phyloP scores from a whole-genome alignment of 257 asterid species.

The Petunia secreta region DNA sequence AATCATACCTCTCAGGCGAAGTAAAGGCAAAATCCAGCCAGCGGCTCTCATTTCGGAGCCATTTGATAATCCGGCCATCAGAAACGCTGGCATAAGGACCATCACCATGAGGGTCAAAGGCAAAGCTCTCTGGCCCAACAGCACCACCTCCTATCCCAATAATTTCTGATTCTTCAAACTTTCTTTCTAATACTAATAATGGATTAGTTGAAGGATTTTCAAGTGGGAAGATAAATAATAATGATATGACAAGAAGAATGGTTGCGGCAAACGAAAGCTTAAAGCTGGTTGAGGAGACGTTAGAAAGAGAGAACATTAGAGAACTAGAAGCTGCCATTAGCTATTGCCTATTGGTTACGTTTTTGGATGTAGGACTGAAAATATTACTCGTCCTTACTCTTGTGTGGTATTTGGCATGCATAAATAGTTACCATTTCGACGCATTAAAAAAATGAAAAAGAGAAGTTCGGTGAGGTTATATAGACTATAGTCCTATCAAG shows the following conservation, averaged over 20 bases:
- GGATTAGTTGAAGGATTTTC: neutral
- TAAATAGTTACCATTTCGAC: neutral
- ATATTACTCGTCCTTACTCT: neutral
- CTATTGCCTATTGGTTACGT: neutral
- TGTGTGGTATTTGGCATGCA: neutral
- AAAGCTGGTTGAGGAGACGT: neutral
- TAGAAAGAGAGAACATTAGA: neutral
- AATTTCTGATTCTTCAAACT: neutral
- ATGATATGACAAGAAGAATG: neutral
- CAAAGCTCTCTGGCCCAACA: constrained; percentile 67
- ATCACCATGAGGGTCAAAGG: constrained; percentile 49
- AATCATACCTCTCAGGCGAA: constrained; percentile 48
- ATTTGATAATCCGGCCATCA: constrained; percentile 69
- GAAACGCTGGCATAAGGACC: constrained; percentile 79
- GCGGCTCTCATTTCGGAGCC: constrained; percentile 54
- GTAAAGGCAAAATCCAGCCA: constrained; percentile 72
- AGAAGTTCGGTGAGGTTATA: neutral
- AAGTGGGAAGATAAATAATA: neutral
- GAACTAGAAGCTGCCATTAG: neutral
- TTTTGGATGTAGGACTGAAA: neutral
- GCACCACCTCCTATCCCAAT: constrained; percentile 29
- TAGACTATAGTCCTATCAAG: neutral
- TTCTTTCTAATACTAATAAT: neutral
- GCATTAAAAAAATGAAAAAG: neutral
- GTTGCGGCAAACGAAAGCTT: neutral